Evolutionary conservation across 345 rosid genomes (phyloP).

Genomic region (Eucalyptus pauciflora): DNA sequence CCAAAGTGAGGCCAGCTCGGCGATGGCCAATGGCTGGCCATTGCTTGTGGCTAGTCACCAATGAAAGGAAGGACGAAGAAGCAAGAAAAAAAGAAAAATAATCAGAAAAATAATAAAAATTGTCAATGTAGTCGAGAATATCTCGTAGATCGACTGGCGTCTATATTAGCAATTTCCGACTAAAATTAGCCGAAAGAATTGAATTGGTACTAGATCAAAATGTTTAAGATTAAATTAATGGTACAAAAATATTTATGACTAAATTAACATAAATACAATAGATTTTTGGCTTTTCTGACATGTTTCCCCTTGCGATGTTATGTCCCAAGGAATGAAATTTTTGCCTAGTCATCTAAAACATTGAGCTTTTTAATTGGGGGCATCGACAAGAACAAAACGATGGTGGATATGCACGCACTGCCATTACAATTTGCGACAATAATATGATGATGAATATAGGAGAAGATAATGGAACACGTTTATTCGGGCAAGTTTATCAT

Average conservation of each 20-base stretch:
- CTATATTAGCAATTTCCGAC: accelerated
- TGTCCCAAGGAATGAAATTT: too few species aligned
- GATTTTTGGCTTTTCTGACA: accelerated
- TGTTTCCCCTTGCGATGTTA: accelerated
- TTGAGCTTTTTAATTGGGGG: accelerated
- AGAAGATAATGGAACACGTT: too few species aligned
- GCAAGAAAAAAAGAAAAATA: accelerated
- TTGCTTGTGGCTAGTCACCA: accelerated
- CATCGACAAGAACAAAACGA: too few species aligned
- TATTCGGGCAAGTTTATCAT: too few species aligned
- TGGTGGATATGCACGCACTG: accelerated
- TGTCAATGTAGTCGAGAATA: accelerated
- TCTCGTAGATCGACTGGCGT: accelerated
- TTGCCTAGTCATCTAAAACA: accelerated
- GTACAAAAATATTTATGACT: too few species aligned
- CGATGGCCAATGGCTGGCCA: too few species aligned
- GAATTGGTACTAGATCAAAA: accelerated
- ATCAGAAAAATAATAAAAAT: accelerated
- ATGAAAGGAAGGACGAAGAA: too few species aligned
- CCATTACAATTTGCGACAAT: too few species aligned
- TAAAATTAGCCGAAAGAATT: accelerated
- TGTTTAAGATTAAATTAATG: too few species aligned
- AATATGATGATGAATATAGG: too few species aligned
- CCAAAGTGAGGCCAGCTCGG: accelerated
- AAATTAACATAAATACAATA: accelerated